Percentiles rank a stretch among this genome's conserved stretches.
These are phyloP conservation scores for Cucumis cinereus DNA, from an alignment of 306 rosid genomes.

Conservation along the genomic window DNA sequence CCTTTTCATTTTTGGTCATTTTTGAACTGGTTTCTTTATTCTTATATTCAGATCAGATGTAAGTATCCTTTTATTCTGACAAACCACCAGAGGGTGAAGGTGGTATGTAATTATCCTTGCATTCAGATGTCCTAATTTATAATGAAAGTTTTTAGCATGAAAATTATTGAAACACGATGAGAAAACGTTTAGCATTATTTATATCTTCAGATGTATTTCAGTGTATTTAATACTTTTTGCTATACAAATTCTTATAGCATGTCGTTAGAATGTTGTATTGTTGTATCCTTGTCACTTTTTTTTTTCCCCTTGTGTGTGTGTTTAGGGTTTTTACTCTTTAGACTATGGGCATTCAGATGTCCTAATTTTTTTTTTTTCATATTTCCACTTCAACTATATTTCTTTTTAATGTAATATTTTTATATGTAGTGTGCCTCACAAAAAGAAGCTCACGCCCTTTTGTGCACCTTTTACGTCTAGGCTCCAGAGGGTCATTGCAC, in stretches of 20 bases:
- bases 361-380: no score
- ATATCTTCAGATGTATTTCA: not conserved
- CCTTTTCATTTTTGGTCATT: not conserved
- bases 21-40: not conserved
- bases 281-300: not conserved
- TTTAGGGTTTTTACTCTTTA: not conserved
- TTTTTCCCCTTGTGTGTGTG: not conserved
- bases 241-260: not conserved
- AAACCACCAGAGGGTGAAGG: not conserved
- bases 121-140: not conserved
- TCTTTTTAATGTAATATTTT: no score
- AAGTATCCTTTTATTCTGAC: not conserved
- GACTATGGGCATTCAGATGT: no score
- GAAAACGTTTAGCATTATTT: not conserved
- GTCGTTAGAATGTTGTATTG: not conserved
- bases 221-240: not conserved
- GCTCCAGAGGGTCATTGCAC: no score
- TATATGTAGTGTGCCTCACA: no score
- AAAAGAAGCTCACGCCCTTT: no score
- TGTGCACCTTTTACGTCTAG: no score
- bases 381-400: no score
- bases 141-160: not conserved
- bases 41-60: not conserved
- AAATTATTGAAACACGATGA: not conserved
- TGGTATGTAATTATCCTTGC: not conserved